phyloP scores from a whole-genome alignment of 352 stramenopile genomes.

The Phytophthora foliorum region DNA sequence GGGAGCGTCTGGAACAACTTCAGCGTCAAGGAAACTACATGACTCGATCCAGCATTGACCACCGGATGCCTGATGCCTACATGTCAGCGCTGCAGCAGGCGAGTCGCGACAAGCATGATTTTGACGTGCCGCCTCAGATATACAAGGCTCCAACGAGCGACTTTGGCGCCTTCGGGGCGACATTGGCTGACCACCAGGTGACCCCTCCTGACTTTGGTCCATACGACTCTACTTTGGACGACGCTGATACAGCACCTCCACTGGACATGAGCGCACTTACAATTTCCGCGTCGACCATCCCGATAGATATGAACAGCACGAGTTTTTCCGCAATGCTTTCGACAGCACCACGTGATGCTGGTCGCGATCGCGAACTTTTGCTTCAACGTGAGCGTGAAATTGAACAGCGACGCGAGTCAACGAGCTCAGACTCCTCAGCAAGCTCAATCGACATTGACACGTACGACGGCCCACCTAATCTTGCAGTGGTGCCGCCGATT shows the following conservation, averaged over 20 bases:
- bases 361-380: slow-evolving; percentile 22
- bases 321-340: slow-evolving; percentile 11
- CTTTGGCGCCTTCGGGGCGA: slow-evolving; percentile 32
- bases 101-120: slow-evolving; percentile 42
- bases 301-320: slow-evolving; percentile 30
- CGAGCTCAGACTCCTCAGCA: slow-evolving; percentile 71
- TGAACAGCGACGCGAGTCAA: slow-evolving; percentile 45
- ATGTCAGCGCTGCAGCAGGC: slow-evolving; percentile 46
- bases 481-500: slow-evolving; percentile 28
- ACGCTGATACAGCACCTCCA: slow-evolving; percentile 20
- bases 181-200: slow-evolving; percentile 28
- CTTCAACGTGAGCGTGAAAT: slow-evolving; percentile 32
- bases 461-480: slow-evolving; percentile 41
- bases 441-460: slow-evolving; percentile 81
- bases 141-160: slow-evolving; percentile 37
- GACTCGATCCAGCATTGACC: slow-evolving; percentile 32
- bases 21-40: slow-evolving; percentile 38
- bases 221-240: slow-evolving; percentile 34
- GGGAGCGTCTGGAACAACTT: slow-evolving; percentile 39
- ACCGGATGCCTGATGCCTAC: slow-evolving; percentile 43
- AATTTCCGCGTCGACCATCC: slow-evolving; percentile 30
- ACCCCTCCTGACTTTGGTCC: slow-evolving; percentile 31
- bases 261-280: slow-evolving; percentile 49
- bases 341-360: slow-evolving; percentile 15
- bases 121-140: slow-evolving; percentile 35